phyloP scores from a whole-genome alignment of 306 rosid genomes.

The Dalbergia cultrata region DNA sequence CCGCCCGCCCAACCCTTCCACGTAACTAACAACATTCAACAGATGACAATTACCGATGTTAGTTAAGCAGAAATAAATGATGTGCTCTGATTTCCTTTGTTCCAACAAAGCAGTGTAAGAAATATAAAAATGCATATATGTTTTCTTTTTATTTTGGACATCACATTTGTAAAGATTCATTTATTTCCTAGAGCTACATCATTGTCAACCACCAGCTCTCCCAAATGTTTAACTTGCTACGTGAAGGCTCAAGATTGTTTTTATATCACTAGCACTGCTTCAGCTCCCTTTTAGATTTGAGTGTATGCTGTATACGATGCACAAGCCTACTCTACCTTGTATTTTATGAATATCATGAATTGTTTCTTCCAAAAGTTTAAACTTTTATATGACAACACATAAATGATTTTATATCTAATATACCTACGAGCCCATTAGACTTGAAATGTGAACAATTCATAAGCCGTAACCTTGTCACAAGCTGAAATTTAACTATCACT shows the following conservation, averaged over 20 bases:
- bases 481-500: no score
- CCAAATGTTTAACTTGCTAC: slow-evolving; percentile 12
- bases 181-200: slow-evolving; percentile 17
- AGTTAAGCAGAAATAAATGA: slow-evolving; percentile 28
- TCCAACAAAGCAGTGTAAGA: not conserved
- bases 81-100: slow-evolving; percentile 15
- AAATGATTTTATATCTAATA: no score
- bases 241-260: not conserved
- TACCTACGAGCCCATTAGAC: no score
- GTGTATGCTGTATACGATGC: no score
- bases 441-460: no score
- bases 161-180: not conserved
- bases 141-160: not conserved
- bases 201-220: slow-evolving; percentile 1
- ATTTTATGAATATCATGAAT: no score
- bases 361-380: no score
- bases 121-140: not conserved
- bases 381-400: no score
- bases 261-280: no score
- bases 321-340: no score
- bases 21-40: slow-evolving; percentile 72
- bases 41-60: slow-evolving; percentile 18
- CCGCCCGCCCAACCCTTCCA: slow-evolving; percentile 98
- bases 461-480: no score
- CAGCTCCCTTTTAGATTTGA: no score